A percentile compares a stretch with the other conserved stretches of the same genome.
phyloP scores from a whole-genome alignment of 1,284 basidiomycete genomes.

The Trichosporon coremiiforme region DNA sequence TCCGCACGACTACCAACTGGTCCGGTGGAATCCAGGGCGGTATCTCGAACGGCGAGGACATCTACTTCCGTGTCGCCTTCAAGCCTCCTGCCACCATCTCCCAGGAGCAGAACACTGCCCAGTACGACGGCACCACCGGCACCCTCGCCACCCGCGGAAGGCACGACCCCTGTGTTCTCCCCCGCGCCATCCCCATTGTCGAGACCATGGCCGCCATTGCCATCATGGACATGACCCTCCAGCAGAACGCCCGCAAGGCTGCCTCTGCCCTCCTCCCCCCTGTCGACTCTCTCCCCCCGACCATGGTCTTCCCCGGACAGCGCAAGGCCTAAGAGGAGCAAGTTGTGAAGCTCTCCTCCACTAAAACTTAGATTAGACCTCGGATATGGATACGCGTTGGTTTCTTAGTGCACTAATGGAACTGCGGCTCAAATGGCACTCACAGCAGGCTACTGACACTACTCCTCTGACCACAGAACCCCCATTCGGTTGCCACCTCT shows the following conservation, averaged over 20 bases:
- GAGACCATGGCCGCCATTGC: conserved; percentile 97
- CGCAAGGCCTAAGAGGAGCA: conserved; percentile 30
- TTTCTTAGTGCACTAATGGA: neutral
- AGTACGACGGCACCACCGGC: conserved; percentile 88
- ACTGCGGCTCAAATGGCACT: neutral
- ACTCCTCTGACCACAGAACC: neutral
- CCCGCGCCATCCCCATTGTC: conserved; percentile 94
- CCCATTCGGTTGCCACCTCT: no score
- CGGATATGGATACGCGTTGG: conserved; percentile 17
- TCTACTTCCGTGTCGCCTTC: conserved; percentile 97
- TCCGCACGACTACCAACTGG: conserved; percentile 92
- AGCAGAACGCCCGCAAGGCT: conserved; percentile 77
- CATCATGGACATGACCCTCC: conserved; percentile 86
- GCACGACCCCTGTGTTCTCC: conserved; percentile 97
- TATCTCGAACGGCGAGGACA: conserved; percentile 94
- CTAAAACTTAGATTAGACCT: conserved; percentile 17
- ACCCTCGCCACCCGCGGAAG: conserved; percentile 86
- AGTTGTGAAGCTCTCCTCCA: neutral
- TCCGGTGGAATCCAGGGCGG: conserved; percentile 97
- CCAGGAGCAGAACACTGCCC: conserved; percentile 83
- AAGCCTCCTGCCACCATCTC: conserved; percentile 98
- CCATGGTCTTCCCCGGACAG: conserved; percentile 61
- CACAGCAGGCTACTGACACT: neutral
- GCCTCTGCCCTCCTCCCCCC: conserved; percentile 70
- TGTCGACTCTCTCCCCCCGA: conserved; percentile 80